phyloP scores from a whole-genome alignment of 225 moss, liverwort and hornwort genomes.

The Pleurozium schreberi region DNA sequence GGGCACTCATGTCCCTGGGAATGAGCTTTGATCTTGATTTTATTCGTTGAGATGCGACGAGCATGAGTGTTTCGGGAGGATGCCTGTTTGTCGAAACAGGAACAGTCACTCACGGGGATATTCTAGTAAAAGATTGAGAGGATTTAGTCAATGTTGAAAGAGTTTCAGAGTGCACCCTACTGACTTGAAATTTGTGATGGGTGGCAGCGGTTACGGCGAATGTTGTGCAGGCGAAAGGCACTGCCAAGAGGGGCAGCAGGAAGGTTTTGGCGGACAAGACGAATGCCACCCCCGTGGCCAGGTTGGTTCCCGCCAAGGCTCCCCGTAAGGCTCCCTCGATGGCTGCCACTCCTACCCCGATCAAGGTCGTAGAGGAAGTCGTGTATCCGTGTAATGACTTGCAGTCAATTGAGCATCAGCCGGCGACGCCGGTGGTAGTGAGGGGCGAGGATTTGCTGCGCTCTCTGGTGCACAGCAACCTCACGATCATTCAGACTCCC shows the following conservation, averaged over 20 bases:
- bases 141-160: no score
- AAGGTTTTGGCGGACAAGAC: slow-evolving; percentile 31
- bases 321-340: not conserved
- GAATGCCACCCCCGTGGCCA: not conserved
- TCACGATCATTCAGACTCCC: slow-evolving; percentile 3
- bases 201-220: slow-evolving; percentile 1
- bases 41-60: not conserved
- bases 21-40: not conserved
- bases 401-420: not conserved
- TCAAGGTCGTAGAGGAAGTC: not conserved
- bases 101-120: accelerated
- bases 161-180: not conserved
- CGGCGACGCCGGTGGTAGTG: not conserved
- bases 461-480: slow-evolving; percentile 10
- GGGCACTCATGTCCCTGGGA: no score
- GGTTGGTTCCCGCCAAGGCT: not conserved
- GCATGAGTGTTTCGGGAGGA: no score
- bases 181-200: not conserved
- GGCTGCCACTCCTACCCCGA: not conserved
- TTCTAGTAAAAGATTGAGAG: not conserved
- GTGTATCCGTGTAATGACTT: not conserved
- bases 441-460: slow-evolving; percentile 32
- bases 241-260: not conserved
- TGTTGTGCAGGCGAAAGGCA: not conserved
- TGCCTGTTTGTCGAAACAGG: no score